Evolutionary conservation across 108 stramenopile species (phyloP), one percentile per base, ranked within the genome.

Genomic region (Discostella stelligeroides): DNA sequence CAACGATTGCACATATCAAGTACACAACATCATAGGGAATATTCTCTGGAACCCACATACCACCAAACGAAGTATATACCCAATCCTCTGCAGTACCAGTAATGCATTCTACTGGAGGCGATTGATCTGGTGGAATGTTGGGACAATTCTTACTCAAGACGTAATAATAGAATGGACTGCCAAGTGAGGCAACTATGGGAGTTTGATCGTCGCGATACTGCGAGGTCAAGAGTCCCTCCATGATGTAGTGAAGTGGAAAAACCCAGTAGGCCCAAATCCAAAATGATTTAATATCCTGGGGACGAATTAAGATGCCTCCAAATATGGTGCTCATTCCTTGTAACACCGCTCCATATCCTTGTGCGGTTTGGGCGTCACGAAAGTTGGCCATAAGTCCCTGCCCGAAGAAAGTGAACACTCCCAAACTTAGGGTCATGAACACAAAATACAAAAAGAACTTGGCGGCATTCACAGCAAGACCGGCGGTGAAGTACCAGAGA

Each of bases 61-160:
- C 83, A 13, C 82, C 82, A 70, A 89, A 89, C 0, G 81, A 79
- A 41, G 47, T 57, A 12, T 76, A 14, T 5, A 89, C 55, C 86
- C 86, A 89, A 21, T 84, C 85, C 56, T 85, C 88, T 11, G 86
- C 86, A 23, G 88, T 87, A 3, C 88, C 88, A 12, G 57, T 62
- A 58, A 41, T 63, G 37, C 68, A 71, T 20, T 6, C 47, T 13
- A 23, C 21, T 8, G n/a, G 7, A 25, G 38, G 20, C 29, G 30
- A 39, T n/a, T n/a, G n/a, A 23, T 47, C 66, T 51, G 49, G 24
- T 27, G 34, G 20, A 25, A 73, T 46, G 7, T 46, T 54, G n/a
- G 75, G 75, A 20, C 75, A 76, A 29, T 72, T 51, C 25, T 43
- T 63, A 24, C 64, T 66, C 7, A 29, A 46, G 13, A 87, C 59